Evolutionary conservation across 2,329 filamentous ascomycete species (phyloP), one percentile per base, ranked within the genome.

Genomic region (Rugonectria rugulosa): DNA sequence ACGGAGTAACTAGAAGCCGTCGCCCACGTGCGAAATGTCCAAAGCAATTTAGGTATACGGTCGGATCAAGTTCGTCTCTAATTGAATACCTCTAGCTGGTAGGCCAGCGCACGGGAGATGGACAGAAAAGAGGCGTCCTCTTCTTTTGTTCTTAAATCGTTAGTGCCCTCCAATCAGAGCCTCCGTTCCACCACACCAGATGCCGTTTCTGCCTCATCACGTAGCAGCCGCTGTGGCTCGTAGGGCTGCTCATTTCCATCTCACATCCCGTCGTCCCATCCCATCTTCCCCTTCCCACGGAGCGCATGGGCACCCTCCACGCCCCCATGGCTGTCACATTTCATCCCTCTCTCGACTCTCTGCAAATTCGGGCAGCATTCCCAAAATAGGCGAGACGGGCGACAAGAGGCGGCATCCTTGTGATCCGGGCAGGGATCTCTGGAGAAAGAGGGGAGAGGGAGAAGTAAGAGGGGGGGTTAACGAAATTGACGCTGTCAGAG

Each of bases 321-420:
- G 11, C 32, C 14, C 9, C 11, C 32, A 24, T 24, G 32, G 17
- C 26, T 31, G 46, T 49, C 36, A 29, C 46, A 48, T 40, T 5
- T n/a, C 3, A 5, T 34, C 5, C 23, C 21, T 20, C 19, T 17
- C 34, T 46, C 26, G 26, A 44, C 19, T n/a, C 19, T 48, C 23
- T 24, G n/a, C 7, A 48, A 23, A 21, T 12, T 14, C 37, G 31
- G 41, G 32, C 23, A 20, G 44, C 37, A 24, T 21, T 52, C 53
- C 42, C 29, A 24, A 56, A 63, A 61, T 66, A 63, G 63, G 54
- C 55, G 61, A 63, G 63, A 45, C 55, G 40, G n/a, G 38, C 49
- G 15, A 29, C 23, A 12, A 49, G 26, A 52, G 34, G 45, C 36
- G 45, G 43, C 42, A 34, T 42, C 32, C 34, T 49, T 42, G 17